A percentile compares a stretch with the other conserved stretches of the same genome.
phyloP scores from a whole-genome alignment of 257 asterid genomes.

The Solanum clarkiae region DNA sequence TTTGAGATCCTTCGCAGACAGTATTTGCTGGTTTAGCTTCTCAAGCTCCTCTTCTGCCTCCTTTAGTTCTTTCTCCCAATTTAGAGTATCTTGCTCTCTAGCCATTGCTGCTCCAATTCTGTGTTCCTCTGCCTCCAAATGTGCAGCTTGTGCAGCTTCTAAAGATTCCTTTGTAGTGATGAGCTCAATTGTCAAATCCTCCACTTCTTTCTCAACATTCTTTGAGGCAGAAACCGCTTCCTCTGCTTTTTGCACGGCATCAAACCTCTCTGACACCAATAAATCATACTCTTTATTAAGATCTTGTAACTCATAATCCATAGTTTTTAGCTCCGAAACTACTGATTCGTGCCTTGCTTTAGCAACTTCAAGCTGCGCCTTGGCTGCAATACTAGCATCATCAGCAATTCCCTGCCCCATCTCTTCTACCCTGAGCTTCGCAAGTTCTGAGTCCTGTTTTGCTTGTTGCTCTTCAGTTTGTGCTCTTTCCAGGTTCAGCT shows the following conservation, averaged over 20 bases:
- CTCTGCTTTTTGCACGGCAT: constrained; percentile 49
- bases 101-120: constrained; percentile 75
- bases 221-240: constrained; percentile 42
- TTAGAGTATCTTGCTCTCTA: constrained; percentile 59
- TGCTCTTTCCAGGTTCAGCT: constrained; percentile 82
- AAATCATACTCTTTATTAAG: constrained; percentile 40
- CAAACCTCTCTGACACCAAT: constrained; percentile 49
- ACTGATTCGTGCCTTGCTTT: constrained; percentile 69
- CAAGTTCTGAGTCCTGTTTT: constrained; percentile 86
- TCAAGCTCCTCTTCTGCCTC: constrained; percentile 62
- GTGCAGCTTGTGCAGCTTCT: constrained; percentile 78
- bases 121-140: constrained; percentile 83
- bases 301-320: constrained; percentile 42
- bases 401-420: constrained; percentile 83
- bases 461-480: constrained; percentile 90
- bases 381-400: constrained; percentile 80
- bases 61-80: constrained; percentile 71
- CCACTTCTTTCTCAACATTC: constrained; percentile 75
- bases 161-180: constrained; percentile 62
- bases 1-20: constrained; percentile 46
- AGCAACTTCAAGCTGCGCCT: constrained; percentile 94
- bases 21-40: constrained; percentile 38
- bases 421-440: constrained; percentile 79
- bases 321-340: constrained; percentile 43
- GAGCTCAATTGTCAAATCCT: constrained; percentile 78